Evolutionary conservation across 805 yeast species (phyloP).

Genomic region (Zygosaccharomyces bisporus): DNA sequence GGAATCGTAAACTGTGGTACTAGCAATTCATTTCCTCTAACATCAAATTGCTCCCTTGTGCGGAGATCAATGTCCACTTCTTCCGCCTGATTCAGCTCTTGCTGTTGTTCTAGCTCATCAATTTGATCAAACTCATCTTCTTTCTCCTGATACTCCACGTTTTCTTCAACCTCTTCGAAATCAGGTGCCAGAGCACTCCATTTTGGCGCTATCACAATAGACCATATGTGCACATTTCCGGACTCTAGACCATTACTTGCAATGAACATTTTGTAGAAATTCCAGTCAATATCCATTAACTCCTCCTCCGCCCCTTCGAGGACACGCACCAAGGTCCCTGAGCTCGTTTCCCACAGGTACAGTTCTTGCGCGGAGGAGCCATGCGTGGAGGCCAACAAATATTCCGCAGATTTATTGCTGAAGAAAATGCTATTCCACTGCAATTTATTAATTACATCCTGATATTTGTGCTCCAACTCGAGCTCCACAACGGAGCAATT

Average conservation of each 20-base stretch:
- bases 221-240: constrained; percentile 81
- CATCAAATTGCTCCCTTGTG: constrained; percentile 61
- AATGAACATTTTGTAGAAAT: constrained; percentile 65
- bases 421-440: constrained; percentile 85
- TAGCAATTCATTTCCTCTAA: constrained; percentile 60
- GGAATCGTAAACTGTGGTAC: constrained; percentile 60
- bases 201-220: constrained; percentile 75
- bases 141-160: constrained; percentile 77
- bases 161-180: constrained; percentile 90
- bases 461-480: constrained; percentile 75
- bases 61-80: constrained; percentile 60
- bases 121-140: constrained; percentile 90
- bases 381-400: constrained; percentile 81
- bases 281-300: constrained; percentile 83
- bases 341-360: constrained; percentile 86
- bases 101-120: constrained; percentile 59
- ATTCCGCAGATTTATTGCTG: constrained; percentile 72
- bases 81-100: constrained; percentile 61
- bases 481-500: constrained; percentile 41
- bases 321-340: constrained; percentile 85
- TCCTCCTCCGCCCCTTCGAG: constrained; percentile 87
- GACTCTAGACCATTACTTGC: constrained; percentile 83
- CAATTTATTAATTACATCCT: constrained; percentile 80
- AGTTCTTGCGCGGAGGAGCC: constrained; percentile 81
- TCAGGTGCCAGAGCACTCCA: constrained; percentile 98